Evolutionary conservation across 306 rosid species (phyloP).

Genomic region (Mucuna pruriens): DNA sequence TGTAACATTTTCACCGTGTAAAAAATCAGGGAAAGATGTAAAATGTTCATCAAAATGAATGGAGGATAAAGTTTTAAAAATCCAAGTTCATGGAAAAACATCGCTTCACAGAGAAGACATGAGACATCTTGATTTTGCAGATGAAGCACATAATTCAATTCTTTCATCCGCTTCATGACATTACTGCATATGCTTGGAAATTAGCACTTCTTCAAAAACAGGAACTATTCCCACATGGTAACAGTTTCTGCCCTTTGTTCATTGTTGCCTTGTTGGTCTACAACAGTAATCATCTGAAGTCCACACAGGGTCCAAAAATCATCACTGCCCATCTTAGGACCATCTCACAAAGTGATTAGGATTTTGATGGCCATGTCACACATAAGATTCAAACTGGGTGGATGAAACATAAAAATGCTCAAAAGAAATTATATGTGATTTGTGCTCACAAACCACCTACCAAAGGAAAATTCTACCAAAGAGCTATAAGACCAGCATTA

Average conservation of each 20-base stretch:
- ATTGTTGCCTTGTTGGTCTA: conserved; percentile 1
- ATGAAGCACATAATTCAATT: conserved; percentile 9
- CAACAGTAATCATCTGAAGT: conserved; percentile 23
- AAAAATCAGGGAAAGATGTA: conserved; percentile 20
- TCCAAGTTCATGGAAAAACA: background rate
- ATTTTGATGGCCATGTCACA: conserved; percentile 20
- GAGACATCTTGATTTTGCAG: background rate
- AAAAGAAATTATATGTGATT: background rate
- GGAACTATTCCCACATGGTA: background rate
- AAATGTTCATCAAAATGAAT: conserved; percentile 25
- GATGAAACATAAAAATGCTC: conserved; percentile 20
- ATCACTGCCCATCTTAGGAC: conserved; percentile 29
- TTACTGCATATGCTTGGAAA: background rate
- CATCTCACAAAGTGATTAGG: conserved; percentile 16
- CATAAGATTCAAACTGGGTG: conserved; percentile 9
- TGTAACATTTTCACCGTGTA: background rate
- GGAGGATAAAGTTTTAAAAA: conserved; percentile 1
- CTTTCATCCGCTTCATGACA: conserved; percentile 6
- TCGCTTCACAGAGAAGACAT: background rate
- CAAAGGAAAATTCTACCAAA: conserved; percentile 9
- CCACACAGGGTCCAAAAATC: conserved; percentile 9
- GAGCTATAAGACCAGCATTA: conserved; percentile 11
- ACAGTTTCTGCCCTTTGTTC: conserved; percentile 20
- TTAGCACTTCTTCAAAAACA: conserved; percentile 21
- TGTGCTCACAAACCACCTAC: background rate